These are phyloP conservation scores for Didymella pomorum DNA, from an alignment of 2,329 filamentous ascomycete genomes.

Conservation along the genomic window DNA sequence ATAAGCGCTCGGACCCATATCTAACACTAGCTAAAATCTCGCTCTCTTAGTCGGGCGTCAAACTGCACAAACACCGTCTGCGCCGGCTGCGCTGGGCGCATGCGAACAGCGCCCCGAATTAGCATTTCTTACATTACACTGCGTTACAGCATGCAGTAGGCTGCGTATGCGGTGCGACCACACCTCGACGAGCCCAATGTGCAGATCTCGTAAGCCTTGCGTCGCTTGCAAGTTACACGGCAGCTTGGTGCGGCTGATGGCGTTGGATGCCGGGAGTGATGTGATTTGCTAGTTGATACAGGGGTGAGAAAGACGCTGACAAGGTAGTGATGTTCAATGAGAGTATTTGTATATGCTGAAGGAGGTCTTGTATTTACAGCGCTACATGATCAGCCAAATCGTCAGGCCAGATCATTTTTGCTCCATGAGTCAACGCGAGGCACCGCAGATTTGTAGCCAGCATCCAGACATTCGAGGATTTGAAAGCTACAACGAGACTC, in stretches of 20 bases:
- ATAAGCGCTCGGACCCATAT: constrained; percentile 10
- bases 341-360: not conserved
- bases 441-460: not conserved
- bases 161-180: not conserved
- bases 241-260: not conserved
- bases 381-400: not conserved
- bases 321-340: not conserved
- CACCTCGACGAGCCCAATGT: not conserved
- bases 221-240: constrained; percentile 5
- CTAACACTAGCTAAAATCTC: not conserved
- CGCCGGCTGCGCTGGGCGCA: not conserved
- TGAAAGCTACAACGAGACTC: not conserved
- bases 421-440: not conserved
- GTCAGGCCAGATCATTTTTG: not conserved
- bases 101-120: constrained; percentile 5
- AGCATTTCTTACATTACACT: constrained; percentile 9
- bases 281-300: not conserved
- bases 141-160: not conserved
- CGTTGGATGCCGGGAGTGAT: not conserved
- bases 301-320: not conserved
- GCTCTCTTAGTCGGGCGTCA: not conserved
- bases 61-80: not conserved
- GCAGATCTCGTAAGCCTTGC: not conserved
- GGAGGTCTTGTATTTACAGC: not conserved
- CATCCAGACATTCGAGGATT: not conserved